A percentile compares a stretch with the other conserved stretches of the same genome.
Conservation (phyloP, 805 yeast species). For the Lipomyces sp. region DNA sequence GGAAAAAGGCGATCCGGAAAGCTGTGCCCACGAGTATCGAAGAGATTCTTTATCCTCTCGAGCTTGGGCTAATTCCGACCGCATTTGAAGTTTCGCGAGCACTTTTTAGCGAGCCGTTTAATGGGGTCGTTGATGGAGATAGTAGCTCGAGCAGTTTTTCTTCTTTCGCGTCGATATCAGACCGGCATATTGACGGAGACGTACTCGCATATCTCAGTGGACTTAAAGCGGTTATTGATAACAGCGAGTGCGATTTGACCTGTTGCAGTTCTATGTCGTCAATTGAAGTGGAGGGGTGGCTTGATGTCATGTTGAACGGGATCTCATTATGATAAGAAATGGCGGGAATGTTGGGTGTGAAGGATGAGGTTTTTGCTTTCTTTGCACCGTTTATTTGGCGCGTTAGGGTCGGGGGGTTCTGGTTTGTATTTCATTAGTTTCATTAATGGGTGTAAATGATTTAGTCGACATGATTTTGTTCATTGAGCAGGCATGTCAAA, state of each 20-base stretch:
- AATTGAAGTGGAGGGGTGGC: background rate
- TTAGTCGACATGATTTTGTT: no score
- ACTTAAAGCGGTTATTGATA: background rate
- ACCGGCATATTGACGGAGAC: conserved; percentile 11
- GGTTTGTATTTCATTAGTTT: no score
- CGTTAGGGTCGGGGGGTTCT: no score
- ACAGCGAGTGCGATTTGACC: background rate
- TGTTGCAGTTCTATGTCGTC: background rate
- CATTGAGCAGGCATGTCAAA: no score
- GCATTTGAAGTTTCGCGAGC: conserved; percentile 5
- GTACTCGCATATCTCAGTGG: conserved; percentile 8
- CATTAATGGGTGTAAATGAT: no score
- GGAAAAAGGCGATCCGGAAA: background rate
- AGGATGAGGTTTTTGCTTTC: no score
- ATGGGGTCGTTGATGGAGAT: background rate
- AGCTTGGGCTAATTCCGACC: conserved; percentile 8
- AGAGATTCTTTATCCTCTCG: conserved; percentile 8
- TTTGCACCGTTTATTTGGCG: no score
- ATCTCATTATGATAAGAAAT: background rate
- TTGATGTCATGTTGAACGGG: background rate
- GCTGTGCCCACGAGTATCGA: background rate
- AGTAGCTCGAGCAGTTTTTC: background rate
- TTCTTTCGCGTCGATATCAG: conserved; percentile 1
- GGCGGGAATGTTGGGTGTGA: no score
- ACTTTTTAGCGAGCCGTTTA: background rate